Base-by-base conservation (phyloP, 2,329 filamentous ascomycete species). In the Stachybotrys chlorohalonatus region DNA sequence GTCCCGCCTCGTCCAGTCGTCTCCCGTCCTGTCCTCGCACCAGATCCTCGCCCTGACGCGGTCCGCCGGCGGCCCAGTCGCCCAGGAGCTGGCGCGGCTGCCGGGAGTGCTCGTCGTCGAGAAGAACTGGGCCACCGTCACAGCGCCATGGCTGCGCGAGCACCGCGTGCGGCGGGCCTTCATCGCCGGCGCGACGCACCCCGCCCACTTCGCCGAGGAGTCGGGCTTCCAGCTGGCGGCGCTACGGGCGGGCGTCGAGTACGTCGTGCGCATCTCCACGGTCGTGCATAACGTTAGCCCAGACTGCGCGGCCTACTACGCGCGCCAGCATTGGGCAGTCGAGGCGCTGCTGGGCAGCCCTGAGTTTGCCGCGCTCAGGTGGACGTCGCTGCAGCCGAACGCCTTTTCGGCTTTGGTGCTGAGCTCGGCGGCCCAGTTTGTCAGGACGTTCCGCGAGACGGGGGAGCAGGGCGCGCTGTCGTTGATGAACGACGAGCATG, bases 381-480 rank as follows among this genome's bases (percentile, higher is more conserved):
- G 52, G 52, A 53, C 52, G 8, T 17, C 52, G 7, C 52, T 53
- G n/a, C 52, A 53, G 42, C 52, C 52, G 11, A 53, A 47, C 16
- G 52, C 16, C 7, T 53, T 53, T 13, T 15, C 24, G 39, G 16
- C 36, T 7, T 13, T 47, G 11, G 45, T 30, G n/a, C 42, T 53
- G 15, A 31, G 16, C 15, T 15, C 15, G 6, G 39, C 52, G 7
- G 36, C 42, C 7, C n/a, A 47, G 39, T 45, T 47, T 30, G 30
- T 53, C 16, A 53, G 31, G 52, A 24, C 31, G 7, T 31, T 24
- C 7, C 39, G 42, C 15, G 16, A 32, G 39, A 53, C 52, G 8
- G 52, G 52, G 17, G 31, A 53, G 42, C 52, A 53, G 42, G 47
- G 15, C 11, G 30, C 48, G 6, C 42, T 53, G 8, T 31, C 16